Percentiles rank a stretch among this genome's conserved stretches.
phyloP scores from a whole-genome alignment of 192 early-diverging fungal species.

The Rhizophagus sp. region DNA sequence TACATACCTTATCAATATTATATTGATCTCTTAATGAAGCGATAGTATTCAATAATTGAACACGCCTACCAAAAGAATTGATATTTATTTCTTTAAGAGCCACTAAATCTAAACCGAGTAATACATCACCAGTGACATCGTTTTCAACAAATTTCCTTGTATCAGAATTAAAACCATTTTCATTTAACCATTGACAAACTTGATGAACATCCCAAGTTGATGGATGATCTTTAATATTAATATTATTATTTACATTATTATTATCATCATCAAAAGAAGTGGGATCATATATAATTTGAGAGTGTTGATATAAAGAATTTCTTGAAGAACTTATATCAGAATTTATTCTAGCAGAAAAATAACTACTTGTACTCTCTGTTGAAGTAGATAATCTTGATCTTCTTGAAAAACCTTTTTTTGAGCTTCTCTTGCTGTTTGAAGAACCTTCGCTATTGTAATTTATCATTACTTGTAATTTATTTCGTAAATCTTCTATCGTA shows the following conservation, averaged over 20 bases:
- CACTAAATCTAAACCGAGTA: conserved; percentile 62
- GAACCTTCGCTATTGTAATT: not conserved
- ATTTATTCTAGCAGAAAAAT: not conserved
- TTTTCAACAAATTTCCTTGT: conserved; percentile 56
- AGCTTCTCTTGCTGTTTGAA: not conserved
- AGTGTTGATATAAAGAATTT: not conserved
- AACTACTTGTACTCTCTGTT: not conserved
- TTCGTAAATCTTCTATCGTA: not conserved
- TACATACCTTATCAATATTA: too few species aligned
- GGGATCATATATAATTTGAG: not conserved
- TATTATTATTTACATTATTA: not conserved
- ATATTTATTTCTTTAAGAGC: conserved; percentile 70
- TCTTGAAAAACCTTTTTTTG: not conserved
- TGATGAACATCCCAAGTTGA: conserved; percentile 55
- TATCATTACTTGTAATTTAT: not conserved
- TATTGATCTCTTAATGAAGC: conserved; percentile 41
- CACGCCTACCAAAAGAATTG: conserved; percentile 61
- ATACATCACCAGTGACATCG: conserved; percentile 66
- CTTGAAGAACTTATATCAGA: not conserved
- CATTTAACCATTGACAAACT: conserved; percentile 60
- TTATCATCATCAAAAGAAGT: not conserved
- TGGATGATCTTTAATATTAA: conserved; percentile 40
- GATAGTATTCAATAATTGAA: conserved; percentile 69
- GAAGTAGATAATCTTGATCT: not conserved
- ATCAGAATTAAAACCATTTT: conserved; percentile 51